These are phyloP conservation scores for Vickermania spadyakhi DNA, from an alignment of 208 protist genomes.

Conservation along the genomic window DNA sequence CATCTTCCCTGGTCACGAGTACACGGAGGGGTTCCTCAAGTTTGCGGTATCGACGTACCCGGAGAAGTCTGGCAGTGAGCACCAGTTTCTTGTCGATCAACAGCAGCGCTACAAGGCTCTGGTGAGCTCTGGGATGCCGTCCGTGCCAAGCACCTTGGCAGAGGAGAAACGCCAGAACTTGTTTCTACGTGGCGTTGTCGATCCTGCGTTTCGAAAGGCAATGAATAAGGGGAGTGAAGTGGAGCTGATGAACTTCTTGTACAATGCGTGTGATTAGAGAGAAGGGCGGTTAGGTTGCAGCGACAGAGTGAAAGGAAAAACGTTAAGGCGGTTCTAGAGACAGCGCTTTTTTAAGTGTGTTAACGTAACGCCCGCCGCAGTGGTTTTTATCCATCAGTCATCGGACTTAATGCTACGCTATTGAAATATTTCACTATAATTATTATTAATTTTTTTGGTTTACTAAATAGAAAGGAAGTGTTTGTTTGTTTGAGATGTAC, in stretches of 20 bases:
- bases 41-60: constrained; percentile 30
- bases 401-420: no score
- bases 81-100: constrained; percentile 38
- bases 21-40: constrained; percentile 71
- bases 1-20: constrained; percentile 87
- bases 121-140: constrained; percentile 36
- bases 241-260: constrained; percentile 62
- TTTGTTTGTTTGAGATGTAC: no score
- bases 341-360: no score
- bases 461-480: no score
- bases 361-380: no score
- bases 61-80: constrained; percentile 18
- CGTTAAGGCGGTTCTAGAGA: no score
- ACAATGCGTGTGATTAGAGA: constrained; percentile 67
- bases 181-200: constrained; percentile 66
- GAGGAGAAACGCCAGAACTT: constrained; percentile 83
- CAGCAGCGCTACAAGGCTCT: constrained; percentile 24
- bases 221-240: constrained; percentile 36
- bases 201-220: constrained; percentile 24
- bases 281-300: neutral
- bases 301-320: constrained; percentile 1
- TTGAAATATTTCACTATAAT: no score
- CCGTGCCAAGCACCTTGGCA: constrained; percentile 65
- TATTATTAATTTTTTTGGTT: no score
- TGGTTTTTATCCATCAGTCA: no score